phyloP scores from a whole-genome alignment of 768 basidiomycete species.

The Pholiota molesta region DNA sequence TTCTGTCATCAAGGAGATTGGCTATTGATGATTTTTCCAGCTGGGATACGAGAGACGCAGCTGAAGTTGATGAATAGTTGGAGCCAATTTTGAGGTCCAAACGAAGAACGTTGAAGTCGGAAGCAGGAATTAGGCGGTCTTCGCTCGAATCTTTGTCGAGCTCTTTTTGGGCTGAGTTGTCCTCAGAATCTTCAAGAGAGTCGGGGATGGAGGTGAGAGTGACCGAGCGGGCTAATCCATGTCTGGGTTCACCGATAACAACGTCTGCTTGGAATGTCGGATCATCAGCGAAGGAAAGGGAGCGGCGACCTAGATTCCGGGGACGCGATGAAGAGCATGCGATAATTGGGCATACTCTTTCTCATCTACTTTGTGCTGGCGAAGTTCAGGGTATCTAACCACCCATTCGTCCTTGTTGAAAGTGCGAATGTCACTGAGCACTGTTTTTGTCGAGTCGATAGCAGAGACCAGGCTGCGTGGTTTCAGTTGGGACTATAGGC shows the following conservation, averaged over 20 bases:
- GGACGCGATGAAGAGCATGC: slow-evolving; percentile 33
- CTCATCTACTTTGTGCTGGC: slow-evolving; percentile 41
- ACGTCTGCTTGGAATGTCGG: slow-evolving; percentile 70
- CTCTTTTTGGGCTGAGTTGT: slow-evolving; percentile 27
- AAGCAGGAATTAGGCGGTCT: slow-evolving; percentile 43
- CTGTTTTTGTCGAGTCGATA: slow-evolving; percentile 69
- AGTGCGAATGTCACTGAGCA: slow-evolving; percentile 69
- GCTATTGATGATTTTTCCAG: slow-evolving; percentile 94
- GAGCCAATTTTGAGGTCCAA: slow-evolving; percentile 92
- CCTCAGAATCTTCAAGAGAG: slow-evolving; percentile 38
- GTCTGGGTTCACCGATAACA: slow-evolving; percentile 51
- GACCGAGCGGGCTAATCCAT: slow-evolving; percentile 56
- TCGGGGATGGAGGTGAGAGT: slow-evolving; percentile 60
- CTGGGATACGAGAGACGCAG: slow-evolving; percentile 80
- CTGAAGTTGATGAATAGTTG: slow-evolving; percentile 63
- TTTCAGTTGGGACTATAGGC: slow-evolving; percentile 12
- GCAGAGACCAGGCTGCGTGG: slow-evolving; percentile 67
- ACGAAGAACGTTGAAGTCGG: slow-evolving; percentile 86
- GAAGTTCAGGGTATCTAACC: slow-evolving; percentile 83
- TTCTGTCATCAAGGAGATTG: slow-evolving; percentile 85
- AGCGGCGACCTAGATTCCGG: slow-evolving; percentile 55
- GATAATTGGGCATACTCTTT: slow-evolving; percentile 25
- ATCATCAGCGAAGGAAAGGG: slow-evolving; percentile 86
- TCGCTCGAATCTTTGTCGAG: slow-evolving; percentile 31
- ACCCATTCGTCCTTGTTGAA: slow-evolving; percentile 92